Evolutionary conservation across 2,329 filamentous ascomycete genomes (phyloP).

Genomic region (Pseudogymnoascus sp.): DNA sequence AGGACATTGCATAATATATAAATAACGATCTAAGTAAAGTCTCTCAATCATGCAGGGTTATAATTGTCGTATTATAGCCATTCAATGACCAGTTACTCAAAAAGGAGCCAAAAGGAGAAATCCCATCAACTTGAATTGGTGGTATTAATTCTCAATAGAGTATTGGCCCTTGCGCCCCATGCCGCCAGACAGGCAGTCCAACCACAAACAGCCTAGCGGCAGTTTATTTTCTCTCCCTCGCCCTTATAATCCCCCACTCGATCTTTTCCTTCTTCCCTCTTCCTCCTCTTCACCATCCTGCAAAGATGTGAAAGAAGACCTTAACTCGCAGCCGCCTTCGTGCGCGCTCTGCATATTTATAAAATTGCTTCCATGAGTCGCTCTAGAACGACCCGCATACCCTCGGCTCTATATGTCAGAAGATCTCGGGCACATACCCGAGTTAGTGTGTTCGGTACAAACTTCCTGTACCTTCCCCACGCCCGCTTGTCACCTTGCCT

Average conservation of each 20-base stretch:
- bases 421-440: neutral
- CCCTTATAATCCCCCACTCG: neutral
- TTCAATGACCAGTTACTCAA: neutral
- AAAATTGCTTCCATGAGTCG: neutral
- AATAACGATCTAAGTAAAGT: neutral
- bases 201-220: neutral
- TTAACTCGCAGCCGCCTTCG: neutral
- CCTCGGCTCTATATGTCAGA: conserved; percentile 2
- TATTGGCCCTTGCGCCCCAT: neutral
- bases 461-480: neutral
- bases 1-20: neutral
- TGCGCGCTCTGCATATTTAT: neutral
- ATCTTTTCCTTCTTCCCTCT: neutral
- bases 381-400: neutral
- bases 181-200: neutral
- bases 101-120: neutral
- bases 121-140: neutral
- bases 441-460: conserved; percentile 4
- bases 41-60: neutral
- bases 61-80: neutral
- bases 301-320: neutral
- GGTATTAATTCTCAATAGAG: too few species aligned
- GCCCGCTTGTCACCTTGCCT: neutral
- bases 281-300: neutral
- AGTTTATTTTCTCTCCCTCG: neutral